Evolutionary conservation across 2,329 filamentous ascomycete genomes (phyloP), one percentile per base, ranked within the genome.

Genomic region (Allantophomopsis lycopodina): DNA sequence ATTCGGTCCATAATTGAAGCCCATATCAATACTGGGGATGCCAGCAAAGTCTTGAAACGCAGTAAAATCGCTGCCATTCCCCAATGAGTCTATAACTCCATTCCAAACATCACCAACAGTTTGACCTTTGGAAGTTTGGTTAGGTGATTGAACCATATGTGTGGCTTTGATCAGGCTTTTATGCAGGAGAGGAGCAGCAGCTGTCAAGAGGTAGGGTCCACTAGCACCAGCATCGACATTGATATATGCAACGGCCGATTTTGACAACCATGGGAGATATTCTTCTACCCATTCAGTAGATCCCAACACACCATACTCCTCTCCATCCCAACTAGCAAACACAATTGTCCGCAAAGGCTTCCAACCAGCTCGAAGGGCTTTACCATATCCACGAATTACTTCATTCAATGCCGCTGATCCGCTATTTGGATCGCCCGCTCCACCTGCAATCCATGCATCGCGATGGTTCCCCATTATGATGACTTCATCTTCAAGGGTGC

Each of bases 371-470:
- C 75, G 66, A 4, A 84, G 57, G 3, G 83, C 80, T 45, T 71
- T 65, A 14, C 81, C 80, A 45, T 88, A 82, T 37, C 75, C 75
- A 40, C 79, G 72, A 34, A 86, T 70, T 1, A 87, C 72, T 50
- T 89, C 83, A 46, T 83, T 84, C 39, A 89, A 57, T 0, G 77
- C 73, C 2, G 83, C 80, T 16, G 79, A 84, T 43, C 83, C 84
- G 46, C 77, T 81, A 63, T 87, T 87, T 1, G 83, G 83, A 50
- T 89, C 84, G 7, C 68, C 80, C 7, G 82, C 81, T 16, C 83
- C 83, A 10, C 84, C 83, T n/a, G 78, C 77, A n/a, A n/a, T n/a
- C 83, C 84, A 89, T 0, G 86, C 82, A 57, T 94, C 86, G 23
- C 84, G 75, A 52, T 94, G 86, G 54, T 93, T 93, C 7, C 86